Base-by-base conservation (phyloP, 176 grass and related monocot species). In the Eleusine coracana region DNA sequence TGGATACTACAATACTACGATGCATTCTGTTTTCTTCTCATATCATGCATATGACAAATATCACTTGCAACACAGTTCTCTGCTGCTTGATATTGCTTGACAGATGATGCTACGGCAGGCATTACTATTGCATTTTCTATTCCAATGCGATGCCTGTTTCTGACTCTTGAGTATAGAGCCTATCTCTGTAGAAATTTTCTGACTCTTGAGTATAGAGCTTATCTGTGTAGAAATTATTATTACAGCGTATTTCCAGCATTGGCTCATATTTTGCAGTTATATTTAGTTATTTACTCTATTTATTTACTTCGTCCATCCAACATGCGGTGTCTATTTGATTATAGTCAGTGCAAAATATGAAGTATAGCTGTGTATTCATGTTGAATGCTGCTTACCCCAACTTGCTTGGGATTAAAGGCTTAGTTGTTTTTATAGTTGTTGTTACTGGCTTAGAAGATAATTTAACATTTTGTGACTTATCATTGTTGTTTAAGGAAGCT, bases 71-170 rank as follows among this genome's bases (percentile, higher is more conserved):
- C 36, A 72, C 5, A 36, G 4, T 23, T 56, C 23, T 38, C 29
- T 39, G 21, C 56, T 23, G 4, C 34, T 52, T 74, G 23, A 5
- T 75, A 45, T 36, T 82, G 63, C 28, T 75, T 68, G 51, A 50
- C 4, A 15, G 31, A 34, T 34, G 31, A 34, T 34, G 44, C 44
- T 68, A 17, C 52, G 31, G 63, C 8, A 45, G 71, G 17, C 54
- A 71, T 64, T 7, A 40, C 15, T 63, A 67, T 62, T 75, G 34
- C 62, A 73, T 69, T 74, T 84, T 23, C 18, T 75, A 20, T 18
- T 68, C 17, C 68, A 40, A 5, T 65, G 5, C 29, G 56, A 21
- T 73, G 14, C 48, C 27, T 54, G 38, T 82, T 72, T 56, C 5
- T 55, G 16, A 18, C 15, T 52, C 78, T 60, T 82, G 64, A 44